phyloP scores from a whole-genome alignment of 1,139 yeast genomes.

The Candida neerlandica region DNA sequence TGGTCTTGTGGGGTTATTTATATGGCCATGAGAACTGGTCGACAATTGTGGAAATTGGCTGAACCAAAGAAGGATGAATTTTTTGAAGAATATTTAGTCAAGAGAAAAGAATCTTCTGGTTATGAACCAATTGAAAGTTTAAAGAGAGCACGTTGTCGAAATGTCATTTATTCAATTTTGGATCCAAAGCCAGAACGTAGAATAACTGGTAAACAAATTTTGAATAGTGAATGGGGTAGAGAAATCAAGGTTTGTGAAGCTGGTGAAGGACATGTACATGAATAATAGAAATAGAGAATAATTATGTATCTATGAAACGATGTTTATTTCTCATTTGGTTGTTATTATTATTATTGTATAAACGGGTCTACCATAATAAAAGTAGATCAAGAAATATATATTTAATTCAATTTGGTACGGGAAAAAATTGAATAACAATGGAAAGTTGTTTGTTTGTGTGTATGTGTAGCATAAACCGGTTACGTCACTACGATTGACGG shows the following conservation, averaged over 20 bases:
- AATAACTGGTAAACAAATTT: conserved; percentile 82
- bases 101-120: conserved; percentile 79
- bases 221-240: conserved; percentile 96
- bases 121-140: conserved; percentile 87
- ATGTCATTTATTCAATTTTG: conserved; percentile 86
- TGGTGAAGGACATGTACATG: conserved; percentile 31
- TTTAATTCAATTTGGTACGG: not conserved
- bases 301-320: not conserved
- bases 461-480: no score
- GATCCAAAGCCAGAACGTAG: conserved; percentile 90
- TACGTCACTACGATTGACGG: not conserved
- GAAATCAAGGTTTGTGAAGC: conserved; percentile 71
- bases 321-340: not conserved
- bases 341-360: not conserved
- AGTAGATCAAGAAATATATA: not conserved
- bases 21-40: conserved; percentile 98
- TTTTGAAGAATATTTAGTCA: conserved; percentile 69
- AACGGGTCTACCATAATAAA: no score
- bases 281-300: not conserved
- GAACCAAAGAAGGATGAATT: conserved; percentile 75
- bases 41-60: conserved; percentile 91
- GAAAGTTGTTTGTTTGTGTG: not conserved
- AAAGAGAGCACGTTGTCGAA: conserved; percentile 83
- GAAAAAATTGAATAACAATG: not conserved
- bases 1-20: conserved; percentile 98